These are phyloP conservation scores for Calocybe indica DNA, from an alignment of 768 basidiomycete species.

Conservation along the genomic window DNA sequence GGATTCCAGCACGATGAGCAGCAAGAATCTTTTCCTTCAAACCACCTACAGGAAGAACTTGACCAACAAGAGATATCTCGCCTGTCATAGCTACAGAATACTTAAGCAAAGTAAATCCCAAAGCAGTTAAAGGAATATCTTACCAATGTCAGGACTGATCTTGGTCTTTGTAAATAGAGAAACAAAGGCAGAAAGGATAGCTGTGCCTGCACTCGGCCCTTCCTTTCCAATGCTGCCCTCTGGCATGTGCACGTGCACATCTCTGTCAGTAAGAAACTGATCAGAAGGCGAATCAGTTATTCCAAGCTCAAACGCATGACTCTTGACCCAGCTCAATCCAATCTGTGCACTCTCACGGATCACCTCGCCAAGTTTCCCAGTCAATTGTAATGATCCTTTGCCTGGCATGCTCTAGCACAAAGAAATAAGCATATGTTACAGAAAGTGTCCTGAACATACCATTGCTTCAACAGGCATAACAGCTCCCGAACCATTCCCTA, in stretches of 20 bases:
- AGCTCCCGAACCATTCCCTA: conserved; percentile 93
- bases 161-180: conserved; percentile 83
- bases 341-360: conserved; percentile 97
- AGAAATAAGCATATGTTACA: neutral
- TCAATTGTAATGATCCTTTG: conserved; percentile 86
- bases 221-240: conserved; percentile 93
- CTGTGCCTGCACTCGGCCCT: conserved; percentile 95
- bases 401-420: conserved; percentile 86
- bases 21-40: conserved; percentile 96
- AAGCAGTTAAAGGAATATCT: conserved; percentile 16
- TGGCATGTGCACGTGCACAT: conserved; percentile 97
- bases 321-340: conserved; percentile 87
- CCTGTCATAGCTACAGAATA: conserved; percentile 83
- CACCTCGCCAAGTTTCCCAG: conserved; percentile 97
- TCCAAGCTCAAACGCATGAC: conserved; percentile 84
- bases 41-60: conserved; percentile 94
- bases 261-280: conserved; percentile 78
- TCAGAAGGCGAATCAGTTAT: conserved; percentile 69
- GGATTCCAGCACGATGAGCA: conserved; percentile 95
- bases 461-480: conserved; percentile 97
- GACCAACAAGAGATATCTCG: conserved; percentile 93
- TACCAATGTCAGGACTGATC: conserved; percentile 86
- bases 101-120: neutral
- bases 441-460: conserved; percentile 37
- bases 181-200: conserved; percentile 87